Evolutionary conservation across 495 filamentous ascomycete species (phyloP), one percentile per base, ranked within the genome.

Genomic region (Lophiotrema nucula): DNA sequence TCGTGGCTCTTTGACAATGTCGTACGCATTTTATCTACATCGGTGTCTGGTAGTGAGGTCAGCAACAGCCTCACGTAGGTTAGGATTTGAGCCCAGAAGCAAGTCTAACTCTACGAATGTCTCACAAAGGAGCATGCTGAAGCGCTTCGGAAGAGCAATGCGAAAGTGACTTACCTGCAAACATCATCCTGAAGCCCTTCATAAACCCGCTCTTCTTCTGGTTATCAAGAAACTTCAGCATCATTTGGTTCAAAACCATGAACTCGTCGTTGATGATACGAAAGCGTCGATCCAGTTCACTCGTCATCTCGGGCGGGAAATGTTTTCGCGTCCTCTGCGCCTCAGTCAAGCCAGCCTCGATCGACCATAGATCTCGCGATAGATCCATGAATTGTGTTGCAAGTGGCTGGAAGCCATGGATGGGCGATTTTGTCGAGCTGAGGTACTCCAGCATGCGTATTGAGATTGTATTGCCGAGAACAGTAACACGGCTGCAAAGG

Each of bases 391-490:
- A 82, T 38, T 76, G 74, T 27, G 73, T 70, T 0, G 78, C 76
- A 4, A 82, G 67, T n/a, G 73, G 67, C 42, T 75, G 71, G 62
- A 81, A 78, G 21, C 76, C 74, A 47, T 72, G 58, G 0, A 74
- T 72, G 25, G 72, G 71, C 19, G 72, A 64, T 41, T 77, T 73
- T 27, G 70, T 70, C 4, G 77, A 74, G 39, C 73, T 79, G 19
- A 82, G 72, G 56, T 79, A 81, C 56, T 82, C 78, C 37, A 82
- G 74, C 72, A 81, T 78, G 56, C 75, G 80, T 18, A 82, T 74
- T 1, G 80, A 74, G 56, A 80, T 77, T 50, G 72, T 72, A 60
- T 82, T 79, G 43, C 77, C 77, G 6, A 72, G 68, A 15, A 67
- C 63, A 3, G 74, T 76, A 5, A 70, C 67, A 61, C 68, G 71